These are phyloP conservation scores for Aspergillus tubingensis DNA, from an alignment of 2,329 filamentous ascomycete species.

Conservation along the genomic window DNA sequence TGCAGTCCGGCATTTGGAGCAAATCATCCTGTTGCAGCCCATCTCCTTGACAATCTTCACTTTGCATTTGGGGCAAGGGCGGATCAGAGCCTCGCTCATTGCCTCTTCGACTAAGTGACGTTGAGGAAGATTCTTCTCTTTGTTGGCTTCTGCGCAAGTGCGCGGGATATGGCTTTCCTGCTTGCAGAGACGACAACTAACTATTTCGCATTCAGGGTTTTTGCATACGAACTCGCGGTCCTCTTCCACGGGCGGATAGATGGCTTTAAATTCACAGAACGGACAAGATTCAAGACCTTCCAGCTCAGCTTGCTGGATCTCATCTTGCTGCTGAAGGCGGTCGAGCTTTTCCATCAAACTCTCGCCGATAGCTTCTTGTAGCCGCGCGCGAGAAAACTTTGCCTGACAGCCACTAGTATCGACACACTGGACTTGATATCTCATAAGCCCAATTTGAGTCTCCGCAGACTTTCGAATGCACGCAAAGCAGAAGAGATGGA, in stretches of 20 bases:
- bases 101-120: slow-evolving; percentile 77
- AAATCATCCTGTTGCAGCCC: slow-evolving; percentile 85
- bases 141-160: slow-evolving; percentile 67
- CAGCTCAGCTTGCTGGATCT: slow-evolving; percentile 68
- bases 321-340: slow-evolving; percentile 69
- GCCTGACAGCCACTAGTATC: slow-evolving; percentile 66
- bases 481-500: slow-evolving; percentile 69
- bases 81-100: slow-evolving; percentile 76
- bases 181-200: slow-evolving; percentile 70
- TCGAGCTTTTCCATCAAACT: slow-evolving; percentile 65
- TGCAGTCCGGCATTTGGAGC: slow-evolving; percentile 57
- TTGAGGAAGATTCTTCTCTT: slow-evolving; percentile 60
- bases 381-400: slow-evolving; percentile 60
- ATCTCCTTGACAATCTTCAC: slow-evolving; percentile 75
- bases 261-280: slow-evolving; percentile 78
- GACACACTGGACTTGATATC: slow-evolving; percentile 70
- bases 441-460: slow-evolving; percentile 67
- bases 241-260: slow-evolving; percentile 66
- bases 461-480: slow-evolving; percentile 70
- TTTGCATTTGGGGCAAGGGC: slow-evolving; percentile 66
- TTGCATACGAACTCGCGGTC: slow-evolving; percentile 75
- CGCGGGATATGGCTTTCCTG: slow-evolving; percentile 70
- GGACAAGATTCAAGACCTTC: slow-evolving; percentile 75
- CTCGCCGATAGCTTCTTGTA: slow-evolving; percentile 59
- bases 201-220: slow-evolving; percentile 63